These are phyloP conservation scores for Ailanthus altissimus DNA, from an alignment of 345 rosid genomes.

Conservation along the genomic window DNA sequence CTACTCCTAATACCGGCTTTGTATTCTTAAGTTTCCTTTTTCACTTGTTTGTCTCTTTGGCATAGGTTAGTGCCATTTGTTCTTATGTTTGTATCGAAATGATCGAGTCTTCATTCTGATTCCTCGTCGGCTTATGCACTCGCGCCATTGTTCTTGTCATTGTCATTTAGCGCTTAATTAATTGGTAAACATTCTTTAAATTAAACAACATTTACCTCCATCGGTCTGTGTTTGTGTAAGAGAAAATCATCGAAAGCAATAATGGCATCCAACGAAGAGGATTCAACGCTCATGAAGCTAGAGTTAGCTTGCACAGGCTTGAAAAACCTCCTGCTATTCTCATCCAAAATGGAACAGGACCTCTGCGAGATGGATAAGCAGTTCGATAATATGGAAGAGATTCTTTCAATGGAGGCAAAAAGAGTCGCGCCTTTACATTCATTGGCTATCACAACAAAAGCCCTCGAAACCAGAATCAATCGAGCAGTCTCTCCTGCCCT, in stretches of 20 bases:
- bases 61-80: constrained; percentile 30
- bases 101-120: constrained; percentile 21
- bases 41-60: constrained; percentile 31
- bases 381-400: constrained; percentile 40
- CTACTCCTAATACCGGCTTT: background rate
- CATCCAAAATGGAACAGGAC: constrained; percentile 34
- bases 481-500: constrained; percentile 59
- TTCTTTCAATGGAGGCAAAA: constrained; percentile 43
- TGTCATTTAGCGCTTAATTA: background rate
- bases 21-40: constrained; percentile 15
- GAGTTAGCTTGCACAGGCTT: constrained; percentile 45
- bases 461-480: constrained; percentile 62
- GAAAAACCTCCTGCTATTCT: constrained; percentile 40
- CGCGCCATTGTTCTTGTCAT: constrained; percentile 10
- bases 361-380: constrained; percentile 41
- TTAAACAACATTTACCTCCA: background rate
- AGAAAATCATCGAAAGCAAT: constrained; percentile 3
- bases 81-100: constrained; percentile 39
- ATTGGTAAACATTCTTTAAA: background rate
- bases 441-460: constrained; percentile 53
- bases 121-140: constrained; percentile 14
- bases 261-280: constrained; percentile 36
- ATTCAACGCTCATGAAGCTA: constrained; percentile 38
- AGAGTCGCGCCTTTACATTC: constrained; percentile 58
- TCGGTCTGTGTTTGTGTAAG: background rate